Conservation (phyloP, 192 early-diverging fungal species). For the Backusella sp. region DNA sequence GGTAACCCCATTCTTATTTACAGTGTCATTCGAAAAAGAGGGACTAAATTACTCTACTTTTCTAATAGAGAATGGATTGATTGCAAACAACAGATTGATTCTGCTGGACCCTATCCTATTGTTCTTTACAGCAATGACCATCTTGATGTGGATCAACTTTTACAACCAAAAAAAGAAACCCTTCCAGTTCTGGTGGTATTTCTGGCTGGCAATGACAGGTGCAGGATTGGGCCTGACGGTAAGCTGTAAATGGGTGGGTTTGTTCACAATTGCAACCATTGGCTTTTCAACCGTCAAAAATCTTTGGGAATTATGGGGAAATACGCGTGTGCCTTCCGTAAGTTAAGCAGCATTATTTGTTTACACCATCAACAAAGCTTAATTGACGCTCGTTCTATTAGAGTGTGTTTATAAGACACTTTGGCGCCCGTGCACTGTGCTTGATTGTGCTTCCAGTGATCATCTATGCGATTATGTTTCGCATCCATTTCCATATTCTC, state of each 20-base stretch:
- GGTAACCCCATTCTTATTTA: slow-evolving; percentile 43
- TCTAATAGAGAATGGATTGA: slow-evolving; percentile 76
- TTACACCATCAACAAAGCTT: neutral
- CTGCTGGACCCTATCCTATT: slow-evolving; percentile 89
- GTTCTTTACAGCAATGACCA: slow-evolving; percentile 76
- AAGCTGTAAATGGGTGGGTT: slow-evolving; percentile 96
- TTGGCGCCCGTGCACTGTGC: slow-evolving; percentile 79
- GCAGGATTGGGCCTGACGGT: slow-evolving; percentile 67
- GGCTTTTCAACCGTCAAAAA: slow-evolving; percentile 84
- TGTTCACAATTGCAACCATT: slow-evolving; percentile 86
- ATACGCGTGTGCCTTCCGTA: slow-evolving; percentile 47
- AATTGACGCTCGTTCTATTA: neutral
- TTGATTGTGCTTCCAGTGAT: slow-evolving; percentile 79
- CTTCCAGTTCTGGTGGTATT: slow-evolving; percentile 81
- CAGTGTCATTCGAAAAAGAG: neutral
- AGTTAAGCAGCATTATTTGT: neutral
- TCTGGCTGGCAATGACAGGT: slow-evolving; percentile 87
- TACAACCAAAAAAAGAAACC: slow-evolving; percentile 56
- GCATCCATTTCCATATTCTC: slow-evolving; percentile 86
- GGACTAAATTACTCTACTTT: neutral
- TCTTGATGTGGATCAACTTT: slow-evolving; percentile 89
- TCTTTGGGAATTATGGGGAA: slow-evolving; percentile 84
- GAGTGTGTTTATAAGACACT: slow-evolving; percentile 57
- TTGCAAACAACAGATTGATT: slow-evolving; percentile 89
- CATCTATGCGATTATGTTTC: slow-evolving; percentile 85